Percentiles rank a stretch among this genome's conserved stretches.
Evolutionary conservation across 495 filamentous ascomycete species (phyloP).

Genomic region (Daldinia grandis): DNA sequence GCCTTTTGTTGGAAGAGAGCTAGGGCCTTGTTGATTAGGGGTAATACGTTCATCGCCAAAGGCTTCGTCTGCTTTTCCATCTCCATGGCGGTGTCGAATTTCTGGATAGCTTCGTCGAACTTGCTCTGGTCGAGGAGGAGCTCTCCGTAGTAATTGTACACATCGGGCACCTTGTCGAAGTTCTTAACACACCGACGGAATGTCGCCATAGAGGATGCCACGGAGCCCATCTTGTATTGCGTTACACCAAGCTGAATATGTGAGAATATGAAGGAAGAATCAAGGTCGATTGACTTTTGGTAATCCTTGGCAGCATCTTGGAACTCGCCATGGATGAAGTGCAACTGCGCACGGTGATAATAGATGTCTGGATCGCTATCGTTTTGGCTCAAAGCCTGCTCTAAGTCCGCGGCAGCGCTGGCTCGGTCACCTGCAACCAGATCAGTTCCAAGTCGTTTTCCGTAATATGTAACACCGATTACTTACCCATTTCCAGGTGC

Average conservation of each 20-base stretch:
- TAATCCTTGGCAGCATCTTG: conserved; percentile 96
- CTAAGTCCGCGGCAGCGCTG: conserved; percentile 86
- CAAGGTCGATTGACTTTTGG: conserved; percentile 98
- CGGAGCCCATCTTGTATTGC: conserved; percentile 99
- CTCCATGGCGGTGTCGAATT: conserved; percentile 96
- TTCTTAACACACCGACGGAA: conserved; percentile 98
- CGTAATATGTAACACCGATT: neutral
- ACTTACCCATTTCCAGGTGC: conserved; percentile 90
- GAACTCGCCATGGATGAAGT: conserved; percentile 96
- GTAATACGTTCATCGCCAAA: conserved; percentile 94
- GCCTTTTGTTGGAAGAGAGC: conserved; percentile 98
- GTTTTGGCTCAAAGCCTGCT: conserved; percentile 84
- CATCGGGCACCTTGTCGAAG: conserved; percentile 94
- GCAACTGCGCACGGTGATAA: conserved; percentile 98
- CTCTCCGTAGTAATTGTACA: conserved; percentile 99
- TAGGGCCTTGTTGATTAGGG: conserved; percentile 97
- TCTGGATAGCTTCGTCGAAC: conserved; percentile 93
- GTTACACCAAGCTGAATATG: conserved; percentile 99
- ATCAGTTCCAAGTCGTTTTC: neutral
- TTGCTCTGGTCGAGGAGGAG: conserved; percentile 97
- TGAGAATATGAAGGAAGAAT: conserved; percentile 95
- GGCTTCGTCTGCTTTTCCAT: conserved; percentile 96
- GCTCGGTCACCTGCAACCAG: conserved; percentile 76
- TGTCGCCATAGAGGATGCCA: conserved; percentile 97
- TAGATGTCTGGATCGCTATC: conserved; percentile 94